phyloP scores from a whole-genome alignment of 768 basidiomycete species.

The Suillus clintonianus region DNA sequence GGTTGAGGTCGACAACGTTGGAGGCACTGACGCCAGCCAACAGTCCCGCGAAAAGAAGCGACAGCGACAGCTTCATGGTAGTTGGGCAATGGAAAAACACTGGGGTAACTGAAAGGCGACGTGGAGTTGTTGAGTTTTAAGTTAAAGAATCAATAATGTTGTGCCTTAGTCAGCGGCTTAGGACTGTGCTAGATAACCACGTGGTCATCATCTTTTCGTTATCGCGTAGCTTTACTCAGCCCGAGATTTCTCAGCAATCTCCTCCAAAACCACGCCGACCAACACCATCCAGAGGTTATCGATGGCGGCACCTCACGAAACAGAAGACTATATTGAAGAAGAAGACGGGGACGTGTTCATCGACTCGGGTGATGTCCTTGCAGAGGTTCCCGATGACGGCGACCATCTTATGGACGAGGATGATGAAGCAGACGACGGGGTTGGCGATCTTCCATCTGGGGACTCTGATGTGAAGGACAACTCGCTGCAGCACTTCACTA shows the following conservation, averaged over 20 bases:
- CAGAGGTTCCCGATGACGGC: slow-evolving; percentile 65
- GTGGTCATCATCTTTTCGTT: slow-evolving; percentile 5
- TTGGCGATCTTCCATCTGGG: slow-evolving; percentile 46
- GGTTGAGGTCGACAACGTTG: slow-evolving; percentile 79
- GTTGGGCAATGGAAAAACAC: slow-evolving; percentile 22
- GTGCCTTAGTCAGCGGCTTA: slow-evolving; percentile 10
- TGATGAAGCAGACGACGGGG: slow-evolving; percentile 51
- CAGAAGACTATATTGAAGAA: slow-evolving; percentile 39
- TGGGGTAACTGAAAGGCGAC: slow-evolving; percentile 17
- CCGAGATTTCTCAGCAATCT: slow-evolving; percentile 27
- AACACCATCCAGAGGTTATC: slow-evolving; percentile 3
- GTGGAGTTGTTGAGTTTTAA: slow-evolving; percentile 25
- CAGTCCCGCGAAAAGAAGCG: slow-evolving; percentile 57
- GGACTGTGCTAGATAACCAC: slow-evolving; percentile 5
- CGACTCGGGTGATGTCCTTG: slow-evolving; percentile 61
- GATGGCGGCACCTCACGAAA: slow-evolving; percentile 35
- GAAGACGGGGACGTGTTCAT: slow-evolving; percentile 64
- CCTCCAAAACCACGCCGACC: background rate
- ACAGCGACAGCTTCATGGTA: slow-evolving; percentile 60
- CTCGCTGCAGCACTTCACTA: slow-evolving; percentile 67
- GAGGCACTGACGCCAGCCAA: slow-evolving; percentile 64
- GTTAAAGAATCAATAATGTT: background rate
- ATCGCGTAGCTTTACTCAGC: slow-evolving; percentile 16
- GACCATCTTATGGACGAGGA: slow-evolving; percentile 76
- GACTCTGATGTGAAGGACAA: slow-evolving; percentile 52